Evolutionary conservation across 768 basidiomycete species (phyloP).

Genomic region (Lactarius akahatsu): DNA sequence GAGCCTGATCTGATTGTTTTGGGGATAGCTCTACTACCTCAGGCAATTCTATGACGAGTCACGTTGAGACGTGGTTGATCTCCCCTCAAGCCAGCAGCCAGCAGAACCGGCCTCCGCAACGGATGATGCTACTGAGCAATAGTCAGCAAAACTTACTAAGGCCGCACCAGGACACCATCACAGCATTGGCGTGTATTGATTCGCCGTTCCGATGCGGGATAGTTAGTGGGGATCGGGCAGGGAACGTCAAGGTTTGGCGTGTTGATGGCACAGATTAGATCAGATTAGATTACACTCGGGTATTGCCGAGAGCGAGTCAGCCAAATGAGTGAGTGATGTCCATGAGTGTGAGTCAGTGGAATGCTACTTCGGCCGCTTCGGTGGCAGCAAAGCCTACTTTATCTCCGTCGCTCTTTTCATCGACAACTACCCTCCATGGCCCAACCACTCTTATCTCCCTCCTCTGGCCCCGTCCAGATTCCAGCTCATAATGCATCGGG

Average conservation of each 20-base stretch:
- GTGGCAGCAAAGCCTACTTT: conserved; percentile 25
- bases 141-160: conserved; percentile 83
- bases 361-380: conserved; percentile 25
- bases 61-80: conserved; percentile 64
- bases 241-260: conserved; percentile 89
- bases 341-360: conserved; percentile 1
- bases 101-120: conserved; percentile 66
- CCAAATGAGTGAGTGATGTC: neutral
- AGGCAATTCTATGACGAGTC: conserved; percentile 48
- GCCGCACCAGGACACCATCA: conserved; percentile 89
- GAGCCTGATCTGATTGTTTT: conserved; percentile 7
- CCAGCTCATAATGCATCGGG: conserved; percentile 37
- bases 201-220: conserved; percentile 91
- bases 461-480: conserved; percentile 51
- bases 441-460: conserved; percentile 45
- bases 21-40: conserved; percentile 37
- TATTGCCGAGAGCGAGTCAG: conserved; percentile 6
- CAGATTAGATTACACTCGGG: conserved; percentile 15
- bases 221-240: conserved; percentile 88
- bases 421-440: conserved; percentile 47
- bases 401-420: conserved; percentile 22
- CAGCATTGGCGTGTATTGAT: conserved; percentile 81
- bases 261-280: conserved; percentile 49
- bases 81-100: conserved; percentile 45
- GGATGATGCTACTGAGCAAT: conserved; percentile 74